Evolutionary conservation across 176 grass and related monocot genomes (phyloP).

Genomic region (Aegilops umbellulata): DNA sequence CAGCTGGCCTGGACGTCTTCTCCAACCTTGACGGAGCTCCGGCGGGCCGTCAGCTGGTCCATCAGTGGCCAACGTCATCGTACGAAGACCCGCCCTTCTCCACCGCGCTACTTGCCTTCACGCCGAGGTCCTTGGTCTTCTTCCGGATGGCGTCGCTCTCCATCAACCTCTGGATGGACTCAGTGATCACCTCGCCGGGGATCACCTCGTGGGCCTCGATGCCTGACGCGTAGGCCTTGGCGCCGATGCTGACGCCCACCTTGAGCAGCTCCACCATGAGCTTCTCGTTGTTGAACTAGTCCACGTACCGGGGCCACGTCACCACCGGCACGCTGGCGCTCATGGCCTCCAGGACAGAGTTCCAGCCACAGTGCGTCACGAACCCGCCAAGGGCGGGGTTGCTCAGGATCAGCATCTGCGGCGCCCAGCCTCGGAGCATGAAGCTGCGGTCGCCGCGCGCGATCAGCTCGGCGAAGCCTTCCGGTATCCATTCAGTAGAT

Average conservation of each 20-base stretch:
- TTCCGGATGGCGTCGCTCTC: neutral
- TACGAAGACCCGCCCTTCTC: neutral
- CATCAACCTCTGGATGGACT: neutral
- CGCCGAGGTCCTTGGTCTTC: neutral
- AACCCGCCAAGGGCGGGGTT: conserved; percentile 54
- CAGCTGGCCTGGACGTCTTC: neutral
- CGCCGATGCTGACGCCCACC: neutral
- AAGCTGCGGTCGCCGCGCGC: neutral
- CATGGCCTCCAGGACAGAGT: conserved; percentile 48
- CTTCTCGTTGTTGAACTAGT: neutral
- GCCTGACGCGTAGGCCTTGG: neutral
- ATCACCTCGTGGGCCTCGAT: neutral
- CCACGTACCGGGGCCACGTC: neutral
- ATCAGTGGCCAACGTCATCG: neutral
- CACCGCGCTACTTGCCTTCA: neutral
- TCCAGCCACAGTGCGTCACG: conserved; percentile 66
- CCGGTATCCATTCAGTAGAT: neutral
- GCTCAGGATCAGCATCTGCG: neutral
- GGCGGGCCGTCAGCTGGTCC: neutral
- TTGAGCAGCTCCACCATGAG: neutral
- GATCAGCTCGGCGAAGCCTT: neutral
- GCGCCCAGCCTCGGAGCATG: neutral
- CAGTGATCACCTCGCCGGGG: neutral
- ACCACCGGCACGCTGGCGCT: neutral
- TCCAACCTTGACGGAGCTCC: neutral